These are phyloP conservation scores for Paecilomyces niveus DNA, from an alignment of 2,329 filamentous ascomycete genomes.

Conservation along the genomic window DNA sequence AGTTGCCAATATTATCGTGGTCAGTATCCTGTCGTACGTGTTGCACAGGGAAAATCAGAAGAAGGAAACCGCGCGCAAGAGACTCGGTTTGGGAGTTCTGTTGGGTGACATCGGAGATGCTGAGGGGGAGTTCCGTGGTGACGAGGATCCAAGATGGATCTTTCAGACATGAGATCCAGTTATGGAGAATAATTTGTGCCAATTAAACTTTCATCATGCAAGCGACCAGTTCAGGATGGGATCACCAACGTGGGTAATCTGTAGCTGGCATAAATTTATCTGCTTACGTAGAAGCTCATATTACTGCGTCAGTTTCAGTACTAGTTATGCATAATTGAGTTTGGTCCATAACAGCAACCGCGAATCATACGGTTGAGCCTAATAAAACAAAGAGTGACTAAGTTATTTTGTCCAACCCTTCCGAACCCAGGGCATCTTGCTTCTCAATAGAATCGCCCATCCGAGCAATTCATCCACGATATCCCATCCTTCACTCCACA, in stretches of 20 bases:
- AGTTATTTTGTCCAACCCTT: not conserved
- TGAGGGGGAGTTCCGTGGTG: constrained; percentile 51
- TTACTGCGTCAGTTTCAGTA: not conserved
- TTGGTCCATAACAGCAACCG: not conserved
- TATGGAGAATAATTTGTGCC: not conserved
- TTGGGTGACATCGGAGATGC: constrained; percentile 43
- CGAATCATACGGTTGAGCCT: not conserved
- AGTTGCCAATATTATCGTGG: constrained; percentile 50
- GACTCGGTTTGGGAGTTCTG: constrained; percentile 18
- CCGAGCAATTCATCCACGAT: not conserved
- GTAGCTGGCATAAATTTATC: not conserved
- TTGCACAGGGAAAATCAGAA: constrained; percentile 52
- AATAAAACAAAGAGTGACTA: not conserved
- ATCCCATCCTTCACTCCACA: not conserved
- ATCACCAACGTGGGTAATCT: not conserved
- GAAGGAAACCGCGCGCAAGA: constrained; percentile 43
- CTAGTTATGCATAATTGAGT: not conserved
- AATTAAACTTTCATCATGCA: not conserved
- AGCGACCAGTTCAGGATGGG: not conserved
- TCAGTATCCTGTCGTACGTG: constrained; percentile 45
- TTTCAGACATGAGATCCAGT: constrained; percentile 49
- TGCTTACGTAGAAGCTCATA: not conserved
- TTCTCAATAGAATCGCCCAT: not conserved
- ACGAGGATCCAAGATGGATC: constrained; percentile 59
- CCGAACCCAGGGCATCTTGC: not conserved